Percentiles rank a stretch among this genome's conserved stretches.
phyloP scores from a whole-genome alignment of 352 stramenopile species.

The Halophytophthora polymorphica region DNA sequence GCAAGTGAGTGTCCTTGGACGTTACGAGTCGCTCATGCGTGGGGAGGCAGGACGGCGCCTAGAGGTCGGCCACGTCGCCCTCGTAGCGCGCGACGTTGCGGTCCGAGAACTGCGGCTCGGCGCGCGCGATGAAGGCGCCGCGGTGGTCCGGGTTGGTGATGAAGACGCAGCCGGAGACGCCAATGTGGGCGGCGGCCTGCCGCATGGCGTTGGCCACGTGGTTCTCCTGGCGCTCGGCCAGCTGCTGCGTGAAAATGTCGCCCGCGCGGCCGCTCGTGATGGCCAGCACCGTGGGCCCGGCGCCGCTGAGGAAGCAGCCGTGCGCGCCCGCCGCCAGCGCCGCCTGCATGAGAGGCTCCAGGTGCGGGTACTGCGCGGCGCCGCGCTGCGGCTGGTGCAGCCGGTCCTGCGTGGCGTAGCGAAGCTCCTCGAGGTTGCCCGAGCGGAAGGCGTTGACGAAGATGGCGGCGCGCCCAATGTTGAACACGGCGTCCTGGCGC shows the following conservation, averaged over 20 bases:
- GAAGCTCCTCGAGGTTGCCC: constrained; percentile 97
- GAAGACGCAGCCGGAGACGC: constrained; percentile 94
- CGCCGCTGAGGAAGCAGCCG: constrained; percentile 96
- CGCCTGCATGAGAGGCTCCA: constrained; percentile 96
- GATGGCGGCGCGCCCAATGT: constrained; percentile 95
- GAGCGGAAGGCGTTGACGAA: constrained; percentile 96
- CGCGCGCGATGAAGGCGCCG: constrained; percentile 94
- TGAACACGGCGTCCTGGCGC: constrained; percentile 96
- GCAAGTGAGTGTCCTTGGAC: too few species aligned
- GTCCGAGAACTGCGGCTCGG: constrained; percentile 91
- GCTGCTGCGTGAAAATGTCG: constrained; percentile 98
- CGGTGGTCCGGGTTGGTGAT: constrained; percentile 96
- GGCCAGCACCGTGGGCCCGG: constrained; percentile 96
- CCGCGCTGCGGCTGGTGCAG: constrained; percentile 97
- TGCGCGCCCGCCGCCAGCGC: constrained; percentile 92
- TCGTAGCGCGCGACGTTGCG: constrained; percentile 78
- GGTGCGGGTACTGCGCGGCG: constrained; percentile 93
- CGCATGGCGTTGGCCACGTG: constrained; percentile 97
- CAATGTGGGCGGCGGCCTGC: constrained; percentile 84
- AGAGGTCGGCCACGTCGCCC: constrained; percentile 80
- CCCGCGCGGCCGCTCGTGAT: constrained; percentile 96
- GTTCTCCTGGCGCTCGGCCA: constrained; percentile 85
- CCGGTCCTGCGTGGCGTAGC: constrained; percentile 92
- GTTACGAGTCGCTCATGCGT: too few species aligned
- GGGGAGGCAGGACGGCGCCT: too few species aligned